Evolutionary conservation across 2,329 filamentous ascomycete genomes (phyloP).

Genomic region (Colletotrichum graminicola): DNA sequence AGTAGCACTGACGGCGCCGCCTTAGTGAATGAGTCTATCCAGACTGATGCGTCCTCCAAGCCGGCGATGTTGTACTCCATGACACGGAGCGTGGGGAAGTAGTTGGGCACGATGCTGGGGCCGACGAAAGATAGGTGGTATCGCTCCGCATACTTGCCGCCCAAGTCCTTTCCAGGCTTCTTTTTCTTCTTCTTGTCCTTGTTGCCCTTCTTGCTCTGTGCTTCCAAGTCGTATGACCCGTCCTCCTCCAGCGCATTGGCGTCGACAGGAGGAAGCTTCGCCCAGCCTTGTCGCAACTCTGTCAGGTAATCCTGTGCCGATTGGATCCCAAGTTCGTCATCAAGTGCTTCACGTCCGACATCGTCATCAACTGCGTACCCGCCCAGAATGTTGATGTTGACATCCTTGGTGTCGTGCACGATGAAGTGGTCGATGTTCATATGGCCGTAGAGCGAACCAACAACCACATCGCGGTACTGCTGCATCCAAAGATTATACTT

Average conservation of each 20-base stretch:
- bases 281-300: conserved; percentile 83
- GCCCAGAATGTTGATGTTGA: conserved; percentile 68
- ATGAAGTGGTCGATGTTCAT: conserved; percentile 99
- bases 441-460: conserved; percentile 85
- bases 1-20: background rate
- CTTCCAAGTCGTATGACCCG: conserved; percentile 42
- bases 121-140: conserved; percentile 85
- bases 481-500: conserved; percentile 93
- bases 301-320: conserved; percentile 85
- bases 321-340: conserved; percentile 69
- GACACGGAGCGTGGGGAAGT: conserved; percentile 90
- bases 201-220: conserved; percentile 53
- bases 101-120: conserved; percentile 92
- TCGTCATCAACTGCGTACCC: conserved; percentile 45
- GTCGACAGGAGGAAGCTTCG: conserved; percentile 73
- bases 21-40: conserved; percentile 53
- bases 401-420: conserved; percentile 84
- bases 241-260: conserved; percentile 38
- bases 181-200: conserved; percentile 61
- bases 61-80: conserved; percentile 93
- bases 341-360: conserved; percentile 54
- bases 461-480: conserved; percentile 91
- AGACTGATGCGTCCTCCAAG: conserved; percentile 68
- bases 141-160: conserved; percentile 85
- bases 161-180: conserved; percentile 70